Evolutionary conservation across 2,329 filamentous ascomycete species (phyloP), one percentile per base, ranked within the genome.

Genomic region (Alternaria burnsii): DNA sequence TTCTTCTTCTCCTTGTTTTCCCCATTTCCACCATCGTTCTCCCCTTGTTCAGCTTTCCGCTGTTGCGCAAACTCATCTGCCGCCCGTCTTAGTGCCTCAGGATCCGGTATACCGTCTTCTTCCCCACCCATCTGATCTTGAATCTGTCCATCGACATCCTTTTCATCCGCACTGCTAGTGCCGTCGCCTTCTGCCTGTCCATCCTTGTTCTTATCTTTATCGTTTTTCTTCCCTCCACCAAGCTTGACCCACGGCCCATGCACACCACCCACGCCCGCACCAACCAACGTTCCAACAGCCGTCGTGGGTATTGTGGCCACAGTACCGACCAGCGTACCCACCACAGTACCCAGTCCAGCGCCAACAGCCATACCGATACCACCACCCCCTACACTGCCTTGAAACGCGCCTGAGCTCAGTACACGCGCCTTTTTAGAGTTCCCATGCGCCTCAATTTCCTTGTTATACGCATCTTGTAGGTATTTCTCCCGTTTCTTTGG

Each of bases 161-260:
- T 48, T 10, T 58, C 44, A 9, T 41, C 24, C 18, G 44, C 65
- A 6, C 61, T 38, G 4, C 65, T 50, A 5, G 58, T 51, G 4
- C 62, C 69, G 16, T 61, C 59, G 9, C 65, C 61, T 5, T 67
- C 55, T 5, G 48, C 54, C 20, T 58, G 52, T 7, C 50, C 59
- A 10, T 58, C 61, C 18, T 58, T 36, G 6, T 52, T 58, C 40
- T 32, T 50, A 22, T 61, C 50, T 16, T 55, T 50, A 10, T 42
- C 56, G 36, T 67, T 52, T n/a, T 59, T 63, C 34, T 66, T 70
- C 30, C 67, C 46, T 46, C 67, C 63, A 5, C 68, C 66, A 52
- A 82, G 58, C 67, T 79, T 81, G 22, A 82, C 76, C 68, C 76
- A 82, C 12, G 80, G 80, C 34, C 80, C 81, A 68, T 80, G 77